phyloP scores from a whole-genome alignment of 1,139 yeast genomes.

The Geotrichum cucujoidarum region DNA sequence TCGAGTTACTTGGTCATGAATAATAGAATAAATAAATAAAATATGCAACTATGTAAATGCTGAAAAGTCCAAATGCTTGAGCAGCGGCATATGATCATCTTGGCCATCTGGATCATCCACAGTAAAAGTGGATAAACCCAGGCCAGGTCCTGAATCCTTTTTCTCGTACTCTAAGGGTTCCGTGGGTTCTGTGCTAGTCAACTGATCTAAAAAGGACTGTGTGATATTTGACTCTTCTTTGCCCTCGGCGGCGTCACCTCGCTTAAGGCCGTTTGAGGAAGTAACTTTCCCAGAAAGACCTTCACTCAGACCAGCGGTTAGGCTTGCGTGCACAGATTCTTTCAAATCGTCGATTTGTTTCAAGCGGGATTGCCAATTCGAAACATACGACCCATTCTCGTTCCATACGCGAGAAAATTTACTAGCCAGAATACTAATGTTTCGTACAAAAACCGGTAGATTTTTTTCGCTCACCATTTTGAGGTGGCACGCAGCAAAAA shows the following conservation, averaged over 20 bases:
- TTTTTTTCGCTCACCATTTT: slow-evolving; percentile 59
- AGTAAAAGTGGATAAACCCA: background rate
- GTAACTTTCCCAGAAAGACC: too few species aligned
- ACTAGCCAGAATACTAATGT: slow-evolving; percentile 58
- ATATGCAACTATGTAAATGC: background rate
- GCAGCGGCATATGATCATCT: slow-evolving; percentile 20
- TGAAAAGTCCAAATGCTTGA: slow-evolving; percentile 14
- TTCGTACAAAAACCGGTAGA: slow-evolving; percentile 60
- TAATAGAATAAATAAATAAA: background rate
- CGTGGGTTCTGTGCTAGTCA: background rate
- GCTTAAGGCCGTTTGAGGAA: too few species aligned
- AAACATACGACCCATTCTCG: slow-evolving; percentile 47
- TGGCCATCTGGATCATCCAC: slow-evolving; percentile 18
- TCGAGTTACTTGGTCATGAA: background rate
- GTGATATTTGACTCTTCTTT: slow-evolving; percentile 6
- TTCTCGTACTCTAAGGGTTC: background rate
- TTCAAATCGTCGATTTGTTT: slow-evolving; percentile 48
- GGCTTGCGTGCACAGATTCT: background rate
- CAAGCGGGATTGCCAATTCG: slow-evolving; percentile 65
- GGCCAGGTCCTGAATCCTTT: background rate
- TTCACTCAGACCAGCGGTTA: too few species aligned
- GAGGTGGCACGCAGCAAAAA: slow-evolving; percentile 70
- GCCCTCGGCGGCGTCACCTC: slow-evolving; percentile 1
- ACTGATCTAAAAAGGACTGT: slow-evolving; percentile 9
- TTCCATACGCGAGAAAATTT: slow-evolving; percentile 77